Evolutionary conservation across 2,329 filamentous ascomycete species (phyloP), one percentile per base, ranked within the genome.

Genomic region (Sclerotinia trifoliorum): DNA sequence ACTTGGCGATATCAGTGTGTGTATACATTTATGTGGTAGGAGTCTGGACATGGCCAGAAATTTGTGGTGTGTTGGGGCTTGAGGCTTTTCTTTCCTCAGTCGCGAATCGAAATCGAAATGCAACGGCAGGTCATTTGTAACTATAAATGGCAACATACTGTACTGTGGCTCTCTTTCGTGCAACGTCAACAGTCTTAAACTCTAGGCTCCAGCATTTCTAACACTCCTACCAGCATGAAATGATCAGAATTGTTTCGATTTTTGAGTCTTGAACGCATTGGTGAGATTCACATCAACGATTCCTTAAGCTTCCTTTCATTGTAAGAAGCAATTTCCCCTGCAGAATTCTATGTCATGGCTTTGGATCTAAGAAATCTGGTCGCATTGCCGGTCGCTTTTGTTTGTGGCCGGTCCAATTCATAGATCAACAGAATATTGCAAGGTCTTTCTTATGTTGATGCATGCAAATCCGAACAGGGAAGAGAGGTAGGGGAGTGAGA

Each of bases 181-280:
- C 49, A 65, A 56, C 62, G 55, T 44, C 35, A 56, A 55, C 32
- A 65, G 62, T 65, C 49, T 65, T 55, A n/a, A 65, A 42, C 19
- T 65, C 62, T 44, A 56, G 62, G 62, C 62, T 65, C 62, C 62
- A 65, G 35, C 49, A 65, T 56, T 65, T 65, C 19, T n/a, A 32
- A 19, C 32, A 64, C 35, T 64, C 61, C 48, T 42, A 24, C 17
- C 46, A 64, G 48, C 49, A 42, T 64, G 48, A 44, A 55, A 55
- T 55, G 32, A 44, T 55, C 46, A 55, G 44, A 55, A 32, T 26
- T 2, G n/a, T 56, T 19, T 42, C 15, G n/a, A 17, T 32, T 44
- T 35, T 24, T 32, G 15, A 42, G 13, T 44, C n/a, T 64, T 44
- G 57, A 35, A 61, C 44, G 44, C 58, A 49, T 49, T 62, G 29